These are phyloP conservation scores for Eragrostis tef DNA, from an alignment of 202 grass and related monocot genomes.

Conservation along the genomic window DNA sequence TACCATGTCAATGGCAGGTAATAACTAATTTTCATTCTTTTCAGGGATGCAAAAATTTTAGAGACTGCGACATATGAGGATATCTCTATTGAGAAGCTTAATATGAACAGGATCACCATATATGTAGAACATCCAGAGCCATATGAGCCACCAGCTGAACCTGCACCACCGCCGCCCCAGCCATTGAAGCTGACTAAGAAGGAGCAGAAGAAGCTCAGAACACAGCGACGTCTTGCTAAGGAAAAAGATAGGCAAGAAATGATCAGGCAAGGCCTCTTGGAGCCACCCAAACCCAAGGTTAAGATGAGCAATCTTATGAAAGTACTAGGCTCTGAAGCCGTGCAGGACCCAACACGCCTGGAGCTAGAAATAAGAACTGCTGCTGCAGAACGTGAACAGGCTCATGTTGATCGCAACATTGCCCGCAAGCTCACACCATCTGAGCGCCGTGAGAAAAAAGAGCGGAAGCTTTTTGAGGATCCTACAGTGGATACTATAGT, in stretches of 20 bases:
- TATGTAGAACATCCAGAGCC: constrained; percentile 92
- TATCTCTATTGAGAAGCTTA: constrained; percentile 65
- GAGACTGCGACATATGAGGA: constrained; percentile 57
- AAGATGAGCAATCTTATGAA: constrained; percentile 99
- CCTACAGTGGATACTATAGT: constrained; percentile 70
- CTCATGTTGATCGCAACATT: constrained; percentile 89
- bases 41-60: constrained; percentile 84
- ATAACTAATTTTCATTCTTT: constrained; percentile 45
- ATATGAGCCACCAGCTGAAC: constrained; percentile 84
- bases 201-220: constrained; percentile 96
- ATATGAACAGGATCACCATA: constrained; percentile 84
- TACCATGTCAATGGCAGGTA: neutral
- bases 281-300: constrained; percentile 94
- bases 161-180: constrained; percentile 80
- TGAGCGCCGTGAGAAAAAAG: constrained; percentile 88
- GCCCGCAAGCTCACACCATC: constrained; percentile 86
- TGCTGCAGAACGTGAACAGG: constrained; percentile 93
- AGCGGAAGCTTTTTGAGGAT: constrained; percentile 91
- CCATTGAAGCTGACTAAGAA: constrained; percentile 94
- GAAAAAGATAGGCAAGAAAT: constrained; percentile 99
- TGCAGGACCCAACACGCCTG: constrained; percentile 91
- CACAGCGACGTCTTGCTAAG: constrained; percentile 91
- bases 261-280: constrained; percentile 96
- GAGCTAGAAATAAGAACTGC: constrained; percentile 92
- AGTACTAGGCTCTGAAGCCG: constrained; percentile 86